Evolutionary conservation across 192 early-diverging fungal species (phyloP), one percentile per base, ranked within the genome.

Genomic region (Umbelopsis sp.): DNA sequence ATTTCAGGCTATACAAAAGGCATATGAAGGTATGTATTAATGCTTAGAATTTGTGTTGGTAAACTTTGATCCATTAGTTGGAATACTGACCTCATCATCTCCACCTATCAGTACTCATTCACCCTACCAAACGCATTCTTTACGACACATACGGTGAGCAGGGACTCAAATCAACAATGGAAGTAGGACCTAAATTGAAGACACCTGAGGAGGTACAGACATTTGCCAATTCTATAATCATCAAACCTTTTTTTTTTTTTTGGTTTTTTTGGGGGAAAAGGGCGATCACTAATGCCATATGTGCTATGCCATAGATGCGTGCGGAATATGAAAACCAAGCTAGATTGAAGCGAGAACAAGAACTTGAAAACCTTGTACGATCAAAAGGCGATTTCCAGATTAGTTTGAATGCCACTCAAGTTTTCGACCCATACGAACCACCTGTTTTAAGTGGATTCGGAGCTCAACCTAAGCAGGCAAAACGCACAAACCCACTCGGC

Each of bases 121-220:
- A 98, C 80, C 77, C 87, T 14, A 84, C 88, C 25, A 87, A 88
- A 70, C 83, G 96, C 38, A 87, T 90, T 2, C 89, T 95, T 29
- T 99, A 98, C 79, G 98, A 99, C 77, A 88, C 88, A 45, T 95
- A 93, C 53, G 96, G 96, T n/a, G 95, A 96, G 71, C 89, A 93
- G 72, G 96, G 96, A 38, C 74, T 98, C 29, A 81, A 75, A 41
- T 76, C 85, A 24, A 81, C 74, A 66, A 84, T 80, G 78, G 86
- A 88, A 22, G 78, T 94, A 8, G 92, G 93, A 17, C 81, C 85
- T 49, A 85, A 82, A 47, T 74, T 89, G 65, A 91, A 93, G 67
- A 86, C 93, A 20, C 76, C 87, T 32, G 82, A 89, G 52, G 90
- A 88, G 81, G 87, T 85, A 78, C 49, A 65, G 21, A 20, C 9